These are phyloP conservation scores for Penicillium brasilianum DNA, from an alignment of 2,329 filamentous ascomycete species.

Conservation along the genomic window DNA sequence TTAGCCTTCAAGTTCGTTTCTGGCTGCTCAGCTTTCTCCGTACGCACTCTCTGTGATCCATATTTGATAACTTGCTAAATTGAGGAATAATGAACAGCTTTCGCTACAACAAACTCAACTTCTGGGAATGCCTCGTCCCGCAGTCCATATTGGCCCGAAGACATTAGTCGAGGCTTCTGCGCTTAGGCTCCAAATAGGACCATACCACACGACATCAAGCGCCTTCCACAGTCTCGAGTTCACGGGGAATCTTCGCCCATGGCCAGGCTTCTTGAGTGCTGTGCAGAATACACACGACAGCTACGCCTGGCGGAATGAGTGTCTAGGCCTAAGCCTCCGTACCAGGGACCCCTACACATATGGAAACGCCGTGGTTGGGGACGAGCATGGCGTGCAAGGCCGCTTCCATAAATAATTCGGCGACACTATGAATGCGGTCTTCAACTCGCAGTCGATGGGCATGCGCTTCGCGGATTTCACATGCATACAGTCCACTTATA, in stretches of 20 bases:
- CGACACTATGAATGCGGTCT: neutral
- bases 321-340: neutral
- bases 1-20: neutral
- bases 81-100: neutral
- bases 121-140: neutral
- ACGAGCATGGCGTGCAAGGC: conserved; percentile 6
- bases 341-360: neutral
- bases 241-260: neutral
- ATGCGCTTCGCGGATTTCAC: conserved; percentile 2
- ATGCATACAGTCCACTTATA: neutral
- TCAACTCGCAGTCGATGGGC: neutral
- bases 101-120: neutral
- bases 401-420: conserved; percentile 9
- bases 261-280: neutral
- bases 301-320: neutral
- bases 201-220: neutral
- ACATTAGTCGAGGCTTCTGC: neutral
- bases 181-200: neutral
- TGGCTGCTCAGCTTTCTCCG: neutral
- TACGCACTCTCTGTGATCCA: neutral
- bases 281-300: neutral
- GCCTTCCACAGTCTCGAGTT: neutral
- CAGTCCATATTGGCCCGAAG: neutral
- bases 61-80: neutral
- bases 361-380: conserved; percentile 3